These are phyloP conservation scores for Exutisphaerella laricina DNA, from an alignment of 2,329 filamentous ascomycete genomes.

Conservation along the genomic window DNA sequence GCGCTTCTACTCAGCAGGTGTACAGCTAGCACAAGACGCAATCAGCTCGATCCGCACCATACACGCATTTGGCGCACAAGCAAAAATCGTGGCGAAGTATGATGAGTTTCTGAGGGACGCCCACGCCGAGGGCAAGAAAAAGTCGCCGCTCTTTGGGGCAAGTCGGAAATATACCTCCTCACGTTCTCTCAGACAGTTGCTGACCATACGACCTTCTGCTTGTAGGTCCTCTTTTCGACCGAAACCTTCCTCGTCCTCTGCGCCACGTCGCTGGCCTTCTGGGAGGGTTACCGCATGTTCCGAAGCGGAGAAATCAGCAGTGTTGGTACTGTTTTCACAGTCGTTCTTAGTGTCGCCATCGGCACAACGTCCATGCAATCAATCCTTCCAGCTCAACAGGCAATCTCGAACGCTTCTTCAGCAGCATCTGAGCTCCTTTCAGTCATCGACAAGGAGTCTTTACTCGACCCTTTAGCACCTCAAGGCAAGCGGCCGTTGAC, in stretches of 20 bases:
- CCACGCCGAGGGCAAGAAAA: slow-evolving; percentile 42
- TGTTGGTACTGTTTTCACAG: slow-evolving; percentile 35
- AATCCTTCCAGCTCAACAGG: slow-evolving; percentile 38
- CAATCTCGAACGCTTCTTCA: slow-evolving; percentile 40
- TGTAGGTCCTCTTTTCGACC: slow-evolving; percentile 12
- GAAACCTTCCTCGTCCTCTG: slow-evolving; percentile 40
- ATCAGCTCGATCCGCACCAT: slow-evolving; percentile 48
- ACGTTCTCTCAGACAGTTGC: too few species aligned
- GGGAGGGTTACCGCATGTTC: slow-evolving; percentile 41
- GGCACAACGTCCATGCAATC: slow-evolving; percentile 37
- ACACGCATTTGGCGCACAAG: slow-evolving; percentile 45
- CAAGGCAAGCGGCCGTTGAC: slow-evolving; percentile 21
- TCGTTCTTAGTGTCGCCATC: slow-evolving; percentile 30
- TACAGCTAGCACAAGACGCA: slow-evolving; percentile 47
- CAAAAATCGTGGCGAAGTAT: slow-evolving; percentile 41
- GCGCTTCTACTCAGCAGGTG: slow-evolving; percentile 40
- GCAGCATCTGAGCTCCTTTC: slow-evolving; percentile 40
- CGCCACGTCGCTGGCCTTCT: slow-evolving; percentile 40
- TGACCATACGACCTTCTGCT: too few species aligned
- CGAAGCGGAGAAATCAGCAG: slow-evolving; percentile 29
- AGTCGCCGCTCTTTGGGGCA: slow-evolving; percentile 40
- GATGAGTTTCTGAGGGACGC: slow-evolving; percentile 40
- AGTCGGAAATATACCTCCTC: too few species aligned
- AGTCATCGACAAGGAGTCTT: slow-evolving; percentile 38
- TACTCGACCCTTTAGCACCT: slow-evolving; percentile 35